Evolutionary conservation across 164 flowering plant genomes (phyloP).

Genomic region (Kalanchoe fedtschenkoi): DNA sequence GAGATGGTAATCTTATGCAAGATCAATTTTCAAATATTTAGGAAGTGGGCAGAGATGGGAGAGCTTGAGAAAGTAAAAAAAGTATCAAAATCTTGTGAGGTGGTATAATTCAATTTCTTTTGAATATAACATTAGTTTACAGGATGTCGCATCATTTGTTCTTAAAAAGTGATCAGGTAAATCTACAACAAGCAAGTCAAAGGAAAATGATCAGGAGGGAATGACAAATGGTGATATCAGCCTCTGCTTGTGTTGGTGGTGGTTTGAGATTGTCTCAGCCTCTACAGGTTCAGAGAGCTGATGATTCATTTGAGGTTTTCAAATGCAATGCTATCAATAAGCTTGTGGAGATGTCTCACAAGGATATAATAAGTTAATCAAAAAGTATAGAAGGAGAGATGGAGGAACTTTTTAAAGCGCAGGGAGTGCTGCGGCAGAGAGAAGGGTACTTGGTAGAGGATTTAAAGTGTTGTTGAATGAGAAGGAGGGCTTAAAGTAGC

Average conservation of each 20-base stretch:
- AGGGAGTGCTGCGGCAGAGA: conserved; percentile 50
- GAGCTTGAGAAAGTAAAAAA: conserved; percentile 77
- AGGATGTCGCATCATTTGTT: conserved; percentile 40
- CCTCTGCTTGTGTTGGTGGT: too few relatives aligned
- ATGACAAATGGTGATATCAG: conserved; percentile 19
- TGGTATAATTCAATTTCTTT: conserved; percentile 69
- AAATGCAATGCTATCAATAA: conserved; percentile 57
- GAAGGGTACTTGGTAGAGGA: conserved; percentile 50
- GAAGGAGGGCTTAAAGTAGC: conserved; percentile 78
- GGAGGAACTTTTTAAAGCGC: conserved; percentile 57
- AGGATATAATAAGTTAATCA: conserved; percentile 45
- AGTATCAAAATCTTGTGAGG: conserved; percentile 58
- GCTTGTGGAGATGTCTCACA: conserved; percentile 50
- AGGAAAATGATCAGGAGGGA: conserved; percentile 29
- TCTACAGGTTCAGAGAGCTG: conserved; percentile 20
- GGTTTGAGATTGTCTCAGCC: conserved; percentile 13
- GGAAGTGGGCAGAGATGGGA: conserved; percentile 93
- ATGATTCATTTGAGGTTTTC: conserved; percentile 59
- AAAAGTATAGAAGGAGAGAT: conserved; percentile 66
- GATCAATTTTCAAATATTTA: conserved; percentile 12
- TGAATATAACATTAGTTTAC: conserved; percentile 37
- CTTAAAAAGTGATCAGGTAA: conserved; percentile 61
- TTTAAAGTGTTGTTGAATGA: conserved; percentile 66
- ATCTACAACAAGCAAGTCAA: conserved; percentile 22
- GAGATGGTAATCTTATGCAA: not conserved